phyloP scores from a whole-genome alignment of 768 basidiomycete species.

The Hortiboletus campestris region DNA sequence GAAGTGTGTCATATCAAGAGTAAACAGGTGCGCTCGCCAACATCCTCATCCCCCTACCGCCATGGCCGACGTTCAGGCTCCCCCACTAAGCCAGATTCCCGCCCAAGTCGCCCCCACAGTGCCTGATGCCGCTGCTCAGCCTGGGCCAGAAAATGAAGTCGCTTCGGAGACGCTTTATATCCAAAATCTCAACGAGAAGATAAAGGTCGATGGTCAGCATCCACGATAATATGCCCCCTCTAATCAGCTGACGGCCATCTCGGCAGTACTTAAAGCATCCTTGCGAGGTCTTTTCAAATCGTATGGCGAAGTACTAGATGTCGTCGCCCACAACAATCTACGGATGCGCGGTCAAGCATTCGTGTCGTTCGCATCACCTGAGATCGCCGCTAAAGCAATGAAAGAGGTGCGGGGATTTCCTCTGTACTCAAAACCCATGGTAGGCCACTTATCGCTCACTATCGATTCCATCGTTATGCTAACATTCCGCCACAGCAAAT shows the following conservation, averaged over 20 bases:
- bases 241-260: slow-evolving; percentile 7
- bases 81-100: slow-evolving; percentile 5
- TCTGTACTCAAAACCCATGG: slow-evolving; percentile 96
- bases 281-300: slow-evolving; percentile 87
- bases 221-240: slow-evolving; percentile 1
- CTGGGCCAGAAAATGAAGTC: slow-evolving; percentile 38
- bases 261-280: slow-evolving; percentile 81
- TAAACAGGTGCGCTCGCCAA: slow-evolving; percentile 16
- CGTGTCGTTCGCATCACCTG: slow-evolving; percentile 82
- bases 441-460: slow-evolving; percentile 33
- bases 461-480: background rate
- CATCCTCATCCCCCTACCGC: slow-evolving; percentile 6
- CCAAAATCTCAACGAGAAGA: slow-evolving; percentile 95
- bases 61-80: slow-evolving; percentile 40
- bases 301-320: slow-evolving; percentile 90
- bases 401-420: slow-evolving; percentile 94
- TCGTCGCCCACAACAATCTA: slow-evolving; percentile 92
- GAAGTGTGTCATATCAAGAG: slow-evolving; percentile 10
- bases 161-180: slow-evolving; percentile 89
- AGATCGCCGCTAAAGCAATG: slow-evolving; percentile 83
- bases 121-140: slow-evolving; percentile 13
- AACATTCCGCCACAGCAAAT: slow-evolving; percentile 69
- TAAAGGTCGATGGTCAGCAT: slow-evolving; percentile 68
- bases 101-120: slow-evolving; percentile 23
- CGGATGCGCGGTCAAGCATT: slow-evolving; percentile 99